These are phyloP conservation scores for Saitozyma sp. DNA, from an alignment of 768 basidiomycete species.

Conservation along the genomic window DNA sequence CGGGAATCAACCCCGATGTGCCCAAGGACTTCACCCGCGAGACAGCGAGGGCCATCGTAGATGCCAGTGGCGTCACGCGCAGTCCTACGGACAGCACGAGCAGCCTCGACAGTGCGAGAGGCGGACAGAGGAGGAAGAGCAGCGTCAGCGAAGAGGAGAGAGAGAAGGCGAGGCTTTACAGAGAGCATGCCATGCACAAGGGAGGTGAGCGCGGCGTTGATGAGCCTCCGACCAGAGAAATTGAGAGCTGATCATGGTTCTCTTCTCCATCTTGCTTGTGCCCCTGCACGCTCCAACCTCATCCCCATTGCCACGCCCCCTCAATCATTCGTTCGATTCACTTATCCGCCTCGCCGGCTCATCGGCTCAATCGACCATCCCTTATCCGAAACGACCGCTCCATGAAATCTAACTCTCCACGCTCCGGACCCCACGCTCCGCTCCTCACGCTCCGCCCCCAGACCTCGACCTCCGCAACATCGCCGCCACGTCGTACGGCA, in stretches of 20 bases:
- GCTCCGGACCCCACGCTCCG: not conserved
- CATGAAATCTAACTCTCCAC: not conserved
- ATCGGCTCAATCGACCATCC: not conserved
- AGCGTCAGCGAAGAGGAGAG: constrained; percentile 66
- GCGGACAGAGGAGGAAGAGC: constrained; percentile 51
- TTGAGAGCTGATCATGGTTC: too few relatives aligned
- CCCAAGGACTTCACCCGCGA: constrained; percentile 5
- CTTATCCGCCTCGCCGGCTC: too few relatives aligned
- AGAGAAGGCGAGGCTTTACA: constrained; percentile 65
- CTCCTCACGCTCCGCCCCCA: not conserved
- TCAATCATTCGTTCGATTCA: too few relatives aligned
- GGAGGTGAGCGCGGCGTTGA: constrained; percentile 47
- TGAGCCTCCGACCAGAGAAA: not conserved
- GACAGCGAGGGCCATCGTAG: too few relatives aligned
- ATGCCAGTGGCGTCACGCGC: constrained; percentile 1
- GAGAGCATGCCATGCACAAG: constrained; percentile 65
- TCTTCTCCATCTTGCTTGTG: too few relatives aligned
- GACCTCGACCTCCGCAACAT: constrained; percentile 70
- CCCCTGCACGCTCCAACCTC: too few relatives aligned
- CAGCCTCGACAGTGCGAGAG: constrained; percentile 14
- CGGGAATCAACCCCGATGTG: constrained; percentile 5
- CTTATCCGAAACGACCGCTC: not conserved
- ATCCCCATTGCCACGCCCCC: too few relatives aligned
- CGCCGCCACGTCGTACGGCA: constrained; percentile 75
- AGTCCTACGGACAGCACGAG: constrained; percentile 22